phyloP scores from a whole-genome alignment of 257 asterid genomes.

The Gynochthodes officinalis region DNA sequence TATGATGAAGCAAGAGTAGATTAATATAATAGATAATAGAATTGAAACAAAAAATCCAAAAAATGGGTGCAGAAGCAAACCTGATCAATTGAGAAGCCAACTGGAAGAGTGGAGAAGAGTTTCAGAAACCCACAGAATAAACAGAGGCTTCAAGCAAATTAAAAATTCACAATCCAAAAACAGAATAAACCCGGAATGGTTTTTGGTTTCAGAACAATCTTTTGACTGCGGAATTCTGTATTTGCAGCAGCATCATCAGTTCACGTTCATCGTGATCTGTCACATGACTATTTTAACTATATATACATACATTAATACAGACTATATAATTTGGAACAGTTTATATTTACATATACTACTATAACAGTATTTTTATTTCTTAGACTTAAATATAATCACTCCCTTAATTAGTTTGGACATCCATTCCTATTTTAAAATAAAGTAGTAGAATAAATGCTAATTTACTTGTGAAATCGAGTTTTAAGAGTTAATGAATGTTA shows the following conservation, averaged over 20 bases:
- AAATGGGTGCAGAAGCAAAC: slow-evolving; percentile 6
- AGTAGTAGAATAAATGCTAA: no score
- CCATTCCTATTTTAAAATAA: no score
- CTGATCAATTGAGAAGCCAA: slow-evolving; percentile 8
- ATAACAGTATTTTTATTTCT: no score
- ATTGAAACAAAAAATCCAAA: neutral
- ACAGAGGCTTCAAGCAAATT: neutral
- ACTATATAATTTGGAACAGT: no score
- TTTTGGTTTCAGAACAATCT: neutral
- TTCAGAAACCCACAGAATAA: neutral
- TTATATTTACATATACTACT: no score
- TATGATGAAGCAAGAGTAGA: neutral
- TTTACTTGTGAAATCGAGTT: no score
- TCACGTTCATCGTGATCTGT: neutral
- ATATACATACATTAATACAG: no score
- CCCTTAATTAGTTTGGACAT: no score
- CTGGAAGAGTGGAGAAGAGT: neutral
- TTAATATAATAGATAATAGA: neutral
- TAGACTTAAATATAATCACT: no score
- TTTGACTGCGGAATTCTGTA: neutral
- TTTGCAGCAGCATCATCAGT: neutral
- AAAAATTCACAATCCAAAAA: neutral
- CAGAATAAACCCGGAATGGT: neutral
- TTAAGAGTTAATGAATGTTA: no score
- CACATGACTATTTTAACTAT: neutral